phyloP scores from a whole-genome alignment of 495 filamentous ascomycete genomes.

The Parathielavia appendiculata region DNA sequence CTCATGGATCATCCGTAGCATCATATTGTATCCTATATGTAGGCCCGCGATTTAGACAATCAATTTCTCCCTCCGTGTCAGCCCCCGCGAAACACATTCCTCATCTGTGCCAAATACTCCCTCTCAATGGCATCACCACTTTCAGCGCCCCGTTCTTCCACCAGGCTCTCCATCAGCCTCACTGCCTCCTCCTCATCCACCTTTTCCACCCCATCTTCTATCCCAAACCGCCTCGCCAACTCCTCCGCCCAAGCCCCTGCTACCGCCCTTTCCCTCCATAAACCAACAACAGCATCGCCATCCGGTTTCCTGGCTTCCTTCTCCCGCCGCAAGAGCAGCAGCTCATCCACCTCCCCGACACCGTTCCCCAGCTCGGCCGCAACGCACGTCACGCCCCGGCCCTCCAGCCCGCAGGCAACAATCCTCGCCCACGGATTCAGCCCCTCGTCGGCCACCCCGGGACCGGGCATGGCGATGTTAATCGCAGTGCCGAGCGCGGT shows the following conservation, averaged over 20 bases:
- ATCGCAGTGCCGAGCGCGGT: slow-evolving; percentile 82
- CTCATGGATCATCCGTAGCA: no score
- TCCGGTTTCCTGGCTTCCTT: no score
- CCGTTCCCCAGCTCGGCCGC: slow-evolving; percentile 23
- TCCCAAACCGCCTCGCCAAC: slow-evolving; percentile 23
- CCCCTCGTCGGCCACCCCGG: slow-evolving; percentile 5
- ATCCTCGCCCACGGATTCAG: slow-evolving; percentile 56
- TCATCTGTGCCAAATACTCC: slow-evolving; percentile 15
- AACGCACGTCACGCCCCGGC: slow-evolving; percentile 69
- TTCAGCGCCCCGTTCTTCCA: neutral
- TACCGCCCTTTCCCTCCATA: slow-evolving; percentile 10
- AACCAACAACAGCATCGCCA: no score
- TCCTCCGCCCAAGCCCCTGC: slow-evolving; percentile 25
- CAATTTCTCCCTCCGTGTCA: neutral
- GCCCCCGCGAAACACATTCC: neutral
- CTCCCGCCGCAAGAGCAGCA: neutral
- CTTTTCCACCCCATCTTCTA: slow-evolving; percentile 22
- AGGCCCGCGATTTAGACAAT: neutral
- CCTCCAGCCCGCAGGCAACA: slow-evolving; percentile 79
- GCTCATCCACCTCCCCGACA: neutral
- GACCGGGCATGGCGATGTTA: slow-evolving; percentile 59
- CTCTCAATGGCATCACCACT: slow-evolving; percentile 17
- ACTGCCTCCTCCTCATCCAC: slow-evolving; percentile 20
- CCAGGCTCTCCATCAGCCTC: slow-evolving; percentile 19
- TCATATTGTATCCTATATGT: neutral